Percentiles rank a stretch among this genome's conserved stretches.
These are phyloP conservation scores for Candida sp. DNA, from an alignment of 1,139 yeast genomes.

Conservation along the genomic window DNA sequence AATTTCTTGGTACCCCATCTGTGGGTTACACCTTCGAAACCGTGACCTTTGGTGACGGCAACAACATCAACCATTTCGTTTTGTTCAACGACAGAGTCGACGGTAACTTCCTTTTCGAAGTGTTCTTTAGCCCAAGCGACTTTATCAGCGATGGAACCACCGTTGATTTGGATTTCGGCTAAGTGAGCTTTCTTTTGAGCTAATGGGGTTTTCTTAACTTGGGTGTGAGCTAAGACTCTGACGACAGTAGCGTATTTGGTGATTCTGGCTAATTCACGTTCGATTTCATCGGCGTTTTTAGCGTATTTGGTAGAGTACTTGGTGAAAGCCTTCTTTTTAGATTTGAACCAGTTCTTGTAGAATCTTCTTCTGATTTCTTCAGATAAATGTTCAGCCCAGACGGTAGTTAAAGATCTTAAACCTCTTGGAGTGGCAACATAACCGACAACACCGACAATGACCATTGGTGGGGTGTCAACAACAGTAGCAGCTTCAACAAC, in stretches of 20 bases:
- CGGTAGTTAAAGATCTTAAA: conserved; percentile 98
- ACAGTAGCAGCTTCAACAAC: conserved; percentile 99
- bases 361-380: conserved; percentile 99
- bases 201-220: conserved; percentile 99
- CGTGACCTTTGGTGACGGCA: conserved; percentile 99
- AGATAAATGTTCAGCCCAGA: conserved; percentile 99
- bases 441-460: conserved; percentile 99
- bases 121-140: conserved; percentile 99
- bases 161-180: conserved; percentile 99
- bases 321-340: conserved; percentile 99
- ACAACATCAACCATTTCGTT: conserved; percentile 98
- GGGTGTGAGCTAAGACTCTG: conserved; percentile 99
- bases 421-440: conserved; percentile 99
- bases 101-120: conserved; percentile 98
- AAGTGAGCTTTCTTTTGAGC: conserved; percentile 99
- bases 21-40: conserved; percentile 99
- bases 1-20: conserved; percentile 99
- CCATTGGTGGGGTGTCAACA: conserved; percentile 99
- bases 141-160: conserved; percentile 98
- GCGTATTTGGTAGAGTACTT: conserved; percentile 99
- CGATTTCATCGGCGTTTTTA: conserved; percentile 82
- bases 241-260: conserved; percentile 98
- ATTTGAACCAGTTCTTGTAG: conserved; percentile 99
- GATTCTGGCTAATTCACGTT: conserved; percentile 98
- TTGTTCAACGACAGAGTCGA: conserved; percentile 96